A percentile compares a stretch with the other conserved stretches of the same genome.
Conservation (phyloP, 345 rosid genomes). For the Dipteronia sinensis region DNA sequence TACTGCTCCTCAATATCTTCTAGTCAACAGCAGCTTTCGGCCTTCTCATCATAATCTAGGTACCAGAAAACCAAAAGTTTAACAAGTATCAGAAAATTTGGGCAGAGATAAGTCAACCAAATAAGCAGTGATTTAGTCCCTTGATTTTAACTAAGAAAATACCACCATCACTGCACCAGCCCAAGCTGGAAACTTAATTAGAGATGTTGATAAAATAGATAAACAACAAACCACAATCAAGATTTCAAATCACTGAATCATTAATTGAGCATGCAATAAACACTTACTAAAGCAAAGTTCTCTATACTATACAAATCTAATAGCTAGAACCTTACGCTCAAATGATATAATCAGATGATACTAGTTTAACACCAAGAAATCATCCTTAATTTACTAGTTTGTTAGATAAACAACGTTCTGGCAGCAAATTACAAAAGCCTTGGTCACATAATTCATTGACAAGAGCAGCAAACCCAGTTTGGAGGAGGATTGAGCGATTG, state of each 20-base stretch:
- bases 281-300: not conserved
- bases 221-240: slow-evolving; percentile 2
- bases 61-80: slow-evolving; percentile 34
- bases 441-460: too few relatives aligned
- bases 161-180: not conserved
- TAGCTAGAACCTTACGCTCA: not conserved
- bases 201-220: not conserved
- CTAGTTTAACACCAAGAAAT: not conserved
- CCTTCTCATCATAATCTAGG: slow-evolving; percentile 90
- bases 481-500: too few relatives aligned
- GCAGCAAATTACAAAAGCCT: too few relatives aligned
- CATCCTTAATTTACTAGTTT: not conserved
- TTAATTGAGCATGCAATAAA: not conserved
- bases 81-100: slow-evolving; percentile 27
- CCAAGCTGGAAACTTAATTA: not conserved
- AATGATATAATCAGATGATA: too few relatives aligned
- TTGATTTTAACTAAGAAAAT: slow-evolving; percentile 7
- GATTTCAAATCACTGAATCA: not conserved
- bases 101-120: slow-evolving; percentile 1
- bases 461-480: too few relatives aligned
- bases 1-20: slow-evolving; percentile 96
- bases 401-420: too few relatives aligned
- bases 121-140: not conserved
- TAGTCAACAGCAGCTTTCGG: slow-evolving; percentile 95
- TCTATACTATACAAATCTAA: not conserved